Evolutionary conservation across 2,329 filamentous ascomycete genomes (phyloP).

Genomic region (Trichoderma koningii): DNA sequence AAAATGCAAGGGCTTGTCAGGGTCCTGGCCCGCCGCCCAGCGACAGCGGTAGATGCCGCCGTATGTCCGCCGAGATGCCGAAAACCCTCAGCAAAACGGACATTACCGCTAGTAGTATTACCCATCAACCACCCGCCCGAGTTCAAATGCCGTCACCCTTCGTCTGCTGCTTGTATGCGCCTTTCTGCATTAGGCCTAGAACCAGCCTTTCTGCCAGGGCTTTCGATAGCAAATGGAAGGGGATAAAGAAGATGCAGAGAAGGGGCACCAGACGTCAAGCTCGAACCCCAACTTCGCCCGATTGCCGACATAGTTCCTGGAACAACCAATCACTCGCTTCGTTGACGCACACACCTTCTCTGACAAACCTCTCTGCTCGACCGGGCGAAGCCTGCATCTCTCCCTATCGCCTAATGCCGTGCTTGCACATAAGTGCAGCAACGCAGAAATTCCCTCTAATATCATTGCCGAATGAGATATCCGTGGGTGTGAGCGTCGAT

Average conservation of each 20-base stretch:
- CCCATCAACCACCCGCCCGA: neutral
- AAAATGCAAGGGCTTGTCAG: neutral
- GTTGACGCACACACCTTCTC: neutral
- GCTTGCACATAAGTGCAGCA: too few species aligned
- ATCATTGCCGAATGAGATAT: too few species aligned
- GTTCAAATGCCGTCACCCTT: constrained; percentile 7
- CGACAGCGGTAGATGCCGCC: constrained; percentile 11
- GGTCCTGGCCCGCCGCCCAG: neutral
- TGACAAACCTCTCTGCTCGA: neutral
- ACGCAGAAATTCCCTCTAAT: too few species aligned
- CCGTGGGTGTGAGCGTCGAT: too few species aligned
- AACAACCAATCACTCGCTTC: neutral
- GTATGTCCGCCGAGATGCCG: constrained; percentile 13
- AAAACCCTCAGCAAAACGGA: neutral
- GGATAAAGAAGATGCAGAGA: constrained; percentile 8
- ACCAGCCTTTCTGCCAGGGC: too few species aligned
- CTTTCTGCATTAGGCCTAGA: too few species aligned
- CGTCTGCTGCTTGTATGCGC: too few species aligned
- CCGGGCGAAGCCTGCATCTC: constrained; percentile 8
- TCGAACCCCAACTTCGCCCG: neutral
- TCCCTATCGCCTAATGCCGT: neutral
- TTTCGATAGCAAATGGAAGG: neutral
- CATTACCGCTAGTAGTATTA: neutral
- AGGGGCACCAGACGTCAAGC: neutral
- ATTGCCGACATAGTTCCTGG: neutral